Conservation (phyloP, 805 yeast species). For the Candida qinlingensis region DNA sequence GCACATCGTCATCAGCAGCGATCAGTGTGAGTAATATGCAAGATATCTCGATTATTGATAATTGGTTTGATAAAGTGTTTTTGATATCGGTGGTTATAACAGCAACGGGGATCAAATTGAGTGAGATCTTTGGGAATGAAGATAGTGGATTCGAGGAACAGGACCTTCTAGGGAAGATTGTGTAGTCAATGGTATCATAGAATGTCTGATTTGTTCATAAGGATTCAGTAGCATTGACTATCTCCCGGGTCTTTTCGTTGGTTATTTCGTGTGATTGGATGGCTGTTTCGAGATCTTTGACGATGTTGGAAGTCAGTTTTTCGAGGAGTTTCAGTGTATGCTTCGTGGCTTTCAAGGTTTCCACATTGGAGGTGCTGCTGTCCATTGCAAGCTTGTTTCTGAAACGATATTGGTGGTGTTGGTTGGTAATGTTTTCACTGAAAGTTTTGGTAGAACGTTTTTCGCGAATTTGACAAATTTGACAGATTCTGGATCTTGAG, state of each 20-base stretch:
- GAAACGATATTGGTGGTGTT: too few species aligned
- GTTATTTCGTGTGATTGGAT: constrained; percentile 1
- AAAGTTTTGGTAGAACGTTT: not conserved
- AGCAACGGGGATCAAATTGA: constrained; percentile 15
- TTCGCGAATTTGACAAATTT: not conserved
- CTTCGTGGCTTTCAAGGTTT: constrained; percentile 9
- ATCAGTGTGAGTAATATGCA: constrained; percentile 15
- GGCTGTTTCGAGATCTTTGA: constrained; percentile 5
- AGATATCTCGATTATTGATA: constrained; percentile 26
- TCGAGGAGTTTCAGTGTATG: constrained; percentile 8
- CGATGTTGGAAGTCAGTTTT: constrained; percentile 4
- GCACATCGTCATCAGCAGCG: constrained; percentile 15
- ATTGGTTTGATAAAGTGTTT: constrained; percentile 37
- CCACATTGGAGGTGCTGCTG: not conserved
- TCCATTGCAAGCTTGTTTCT: not conserved
- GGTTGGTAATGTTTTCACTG: too few species aligned
- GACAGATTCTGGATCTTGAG: not conserved
- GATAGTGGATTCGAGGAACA: constrained; percentile 20
- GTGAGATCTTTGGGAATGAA: constrained; percentile 18
- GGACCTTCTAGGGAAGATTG: constrained; percentile 10
- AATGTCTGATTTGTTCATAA: not conserved
- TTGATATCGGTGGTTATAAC: constrained; percentile 29
- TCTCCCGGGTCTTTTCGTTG: not conserved
- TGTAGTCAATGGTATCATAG: not conserved
- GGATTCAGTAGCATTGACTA: not conserved